phyloP scores from a whole-genome alignment of 2,329 filamentous ascomycete species.

The Magnaporthiopsis rhizophila region DNA sequence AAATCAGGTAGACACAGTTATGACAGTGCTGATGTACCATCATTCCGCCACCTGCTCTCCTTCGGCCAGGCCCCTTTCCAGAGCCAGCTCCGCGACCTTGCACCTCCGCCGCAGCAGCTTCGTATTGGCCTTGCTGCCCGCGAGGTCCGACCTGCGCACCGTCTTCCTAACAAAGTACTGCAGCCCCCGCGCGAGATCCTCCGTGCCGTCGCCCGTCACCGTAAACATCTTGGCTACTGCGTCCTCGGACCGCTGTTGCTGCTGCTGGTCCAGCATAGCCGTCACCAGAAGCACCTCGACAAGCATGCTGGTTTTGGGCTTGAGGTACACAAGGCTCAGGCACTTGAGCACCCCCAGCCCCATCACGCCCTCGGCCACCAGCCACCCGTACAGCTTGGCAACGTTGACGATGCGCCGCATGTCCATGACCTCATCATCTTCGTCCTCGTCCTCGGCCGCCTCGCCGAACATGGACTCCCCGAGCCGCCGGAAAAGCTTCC shows the following conservation, averaged over 20 bases:
- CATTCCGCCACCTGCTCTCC: background rate
- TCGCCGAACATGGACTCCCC: slow-evolving; percentile 72
- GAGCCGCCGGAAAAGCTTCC: slow-evolving; percentile 76
- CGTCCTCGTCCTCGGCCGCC: slow-evolving; percentile 47
- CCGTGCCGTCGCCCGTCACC: slow-evolving; percentile 48
- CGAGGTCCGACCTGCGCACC: slow-evolving; percentile 56
- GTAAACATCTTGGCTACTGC: slow-evolving; percentile 57
- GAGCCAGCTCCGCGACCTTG: slow-evolving; percentile 30
- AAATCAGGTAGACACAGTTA: background rate
- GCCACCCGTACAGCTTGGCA: slow-evolving; percentile 44
- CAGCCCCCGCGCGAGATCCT: slow-evolving; percentile 63
- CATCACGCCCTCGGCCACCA: slow-evolving; percentile 39
- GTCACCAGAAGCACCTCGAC: slow-evolving; percentile 74
- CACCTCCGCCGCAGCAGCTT: slow-evolving; percentile 40
- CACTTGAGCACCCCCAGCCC: slow-evolving; percentile 50
- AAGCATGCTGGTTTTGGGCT: slow-evolving; percentile 68
- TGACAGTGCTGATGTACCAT: background rate
- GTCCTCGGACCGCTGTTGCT: slow-evolving; percentile 21
- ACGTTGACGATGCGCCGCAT: slow-evolving; percentile 42
- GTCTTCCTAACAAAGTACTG: slow-evolving; percentile 74
- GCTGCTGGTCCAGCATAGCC: slow-evolving; percentile 55
- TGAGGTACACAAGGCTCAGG: slow-evolving; percentile 71
- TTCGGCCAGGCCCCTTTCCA: slow-evolving; percentile 14
- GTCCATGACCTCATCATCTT: slow-evolving; percentile 38
- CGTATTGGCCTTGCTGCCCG: slow-evolving; percentile 38